A percentile compares a stretch with the other conserved stretches of the same genome.
Conservation (phyloP, 2,329 filamentous ascomycete genomes). For the Diaporthe eres region DNA sequence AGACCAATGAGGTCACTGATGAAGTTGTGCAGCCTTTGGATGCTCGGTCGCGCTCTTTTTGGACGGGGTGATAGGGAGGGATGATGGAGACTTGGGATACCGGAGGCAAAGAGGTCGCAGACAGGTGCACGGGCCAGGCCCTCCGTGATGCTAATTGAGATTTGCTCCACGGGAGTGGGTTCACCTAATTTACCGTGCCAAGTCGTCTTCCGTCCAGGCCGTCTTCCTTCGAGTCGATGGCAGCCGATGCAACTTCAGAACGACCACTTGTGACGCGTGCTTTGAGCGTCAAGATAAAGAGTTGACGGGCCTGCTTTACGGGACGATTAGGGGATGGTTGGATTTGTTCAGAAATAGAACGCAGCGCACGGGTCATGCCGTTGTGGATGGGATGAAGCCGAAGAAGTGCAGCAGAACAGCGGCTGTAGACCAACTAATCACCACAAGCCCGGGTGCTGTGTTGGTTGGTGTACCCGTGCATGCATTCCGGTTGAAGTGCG, state of each 20-base stretch:
- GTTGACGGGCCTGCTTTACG: background rate
- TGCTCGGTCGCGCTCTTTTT: slow-evolving; percentile 31
- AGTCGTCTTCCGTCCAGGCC: background rate
- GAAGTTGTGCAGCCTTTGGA: slow-evolving; percentile 31
- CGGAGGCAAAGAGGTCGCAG: slow-evolving; percentile 36
- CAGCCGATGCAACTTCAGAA: background rate
- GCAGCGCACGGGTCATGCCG: background rate
- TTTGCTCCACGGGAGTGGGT: slow-evolving; percentile 38
- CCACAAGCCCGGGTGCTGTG: background rate
- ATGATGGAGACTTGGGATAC: slow-evolving; percentile 24
- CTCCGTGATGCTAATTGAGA: slow-evolving; percentile 38
- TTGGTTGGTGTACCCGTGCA: background rate
- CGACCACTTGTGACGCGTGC: slow-evolving; percentile 19
- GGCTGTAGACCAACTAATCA: background rate
- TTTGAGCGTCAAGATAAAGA: background rate
- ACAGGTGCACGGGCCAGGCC: slow-evolving; percentile 14
- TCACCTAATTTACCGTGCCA: slow-evolving; percentile 38
- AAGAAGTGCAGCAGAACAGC: background rate
- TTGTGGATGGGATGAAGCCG: background rate
- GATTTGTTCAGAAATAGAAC: background rate
- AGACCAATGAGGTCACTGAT: slow-evolving; percentile 35
- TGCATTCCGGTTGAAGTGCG: slow-evolving; percentile 4
- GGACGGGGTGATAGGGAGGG: slow-evolving; percentile 23
- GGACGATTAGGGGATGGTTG: background rate
- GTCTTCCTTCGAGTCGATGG: slow-evolving; percentile 16